Percentiles rank a stretch among this genome's conserved stretches.
phyloP scores from a whole-genome alignment of 2,329 filamentous ascomycete species.

The Exophiala lecanii-corni region DNA sequence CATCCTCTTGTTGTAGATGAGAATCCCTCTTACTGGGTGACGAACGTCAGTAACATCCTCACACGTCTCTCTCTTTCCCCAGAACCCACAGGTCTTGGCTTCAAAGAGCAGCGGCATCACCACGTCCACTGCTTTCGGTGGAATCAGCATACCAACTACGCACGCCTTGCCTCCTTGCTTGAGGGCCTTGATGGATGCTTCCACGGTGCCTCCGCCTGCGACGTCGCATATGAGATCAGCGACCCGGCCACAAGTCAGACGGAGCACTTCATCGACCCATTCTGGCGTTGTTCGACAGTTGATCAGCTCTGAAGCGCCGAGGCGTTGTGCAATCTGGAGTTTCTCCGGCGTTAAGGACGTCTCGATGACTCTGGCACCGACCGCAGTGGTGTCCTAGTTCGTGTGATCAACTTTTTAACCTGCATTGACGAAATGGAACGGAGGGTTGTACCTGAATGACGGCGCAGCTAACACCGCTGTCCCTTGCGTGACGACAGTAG shows the following conservation, averaged over 20 bases:
- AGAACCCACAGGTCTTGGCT: too few relatives aligned
- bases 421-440: too few relatives aligned
- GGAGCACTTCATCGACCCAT: constrained; percentile 44
- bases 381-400: constrained; percentile 49
- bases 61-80: too few relatives aligned
- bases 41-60: not conserved
- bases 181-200: constrained; percentile 8
- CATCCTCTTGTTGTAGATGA: constrained; percentile 5
- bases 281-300: constrained; percentile 46
- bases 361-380: constrained; percentile 42
- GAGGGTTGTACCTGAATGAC: constrained; percentile 42
- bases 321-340: constrained; percentile 34
- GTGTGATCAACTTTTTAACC: too few relatives aligned
- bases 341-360: constrained; percentile 50
- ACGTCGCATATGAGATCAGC: constrained; percentile 40
- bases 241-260: constrained; percentile 41
- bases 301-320: constrained; percentile 43
- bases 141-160: constrained; percentile 6
- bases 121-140: constrained; percentile 3
- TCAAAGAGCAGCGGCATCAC: constrained; percentile 3
- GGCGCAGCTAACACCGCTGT: constrained; percentile 44
- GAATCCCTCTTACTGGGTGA: constrained; percentile 2
- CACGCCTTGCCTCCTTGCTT: constrained; percentile 3
- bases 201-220: constrained; percentile 39
- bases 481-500: constrained; percentile 28